phyloP scores from a whole-genome alignment of 2,329 filamentous ascomycete species.

The Talaromyces sp. region DNA sequence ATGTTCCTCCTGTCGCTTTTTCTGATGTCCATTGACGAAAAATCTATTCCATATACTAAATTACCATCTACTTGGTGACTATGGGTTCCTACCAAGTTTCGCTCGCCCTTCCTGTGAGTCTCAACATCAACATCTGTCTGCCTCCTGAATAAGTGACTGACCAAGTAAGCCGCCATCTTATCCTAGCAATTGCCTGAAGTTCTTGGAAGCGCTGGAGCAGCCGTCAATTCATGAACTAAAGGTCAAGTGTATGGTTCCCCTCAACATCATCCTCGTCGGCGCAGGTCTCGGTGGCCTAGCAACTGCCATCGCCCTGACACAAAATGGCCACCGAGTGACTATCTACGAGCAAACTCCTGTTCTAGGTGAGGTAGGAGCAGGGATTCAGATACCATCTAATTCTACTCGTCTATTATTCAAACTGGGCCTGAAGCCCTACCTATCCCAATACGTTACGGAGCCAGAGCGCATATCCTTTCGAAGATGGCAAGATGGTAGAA shows the following conservation, averaged over 20 bases:
- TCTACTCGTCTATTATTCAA: constrained; percentile 25
- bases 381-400: constrained; percentile 33
- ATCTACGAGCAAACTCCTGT: neutral
- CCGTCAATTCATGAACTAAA: neutral
- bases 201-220: neutral
- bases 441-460: constrained; percentile 25
- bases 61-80: neutral
- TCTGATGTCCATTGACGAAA: neutral
- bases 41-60: neutral
- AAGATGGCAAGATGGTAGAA: constrained; percentile 28
- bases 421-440: constrained; percentile 26
- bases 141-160: neutral
- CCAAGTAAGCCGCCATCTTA: neutral
- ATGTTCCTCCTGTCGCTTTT: neutral
- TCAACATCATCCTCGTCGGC: neutral
- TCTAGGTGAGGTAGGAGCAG: constrained; percentile 27
- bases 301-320: neutral
- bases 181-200: neutral
- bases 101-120: neutral
- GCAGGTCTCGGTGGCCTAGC: neutral
- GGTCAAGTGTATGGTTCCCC: neutral
- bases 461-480: constrained; percentile 27
- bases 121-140: neutral
- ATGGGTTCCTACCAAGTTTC: neutral
- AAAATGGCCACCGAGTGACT: neutral